Evolutionary conservation across 1,284 basidiomycete genomes (phyloP), one percentile per base, ranked within the genome.

Genomic region (Singerocomus inundabilis): DNA sequence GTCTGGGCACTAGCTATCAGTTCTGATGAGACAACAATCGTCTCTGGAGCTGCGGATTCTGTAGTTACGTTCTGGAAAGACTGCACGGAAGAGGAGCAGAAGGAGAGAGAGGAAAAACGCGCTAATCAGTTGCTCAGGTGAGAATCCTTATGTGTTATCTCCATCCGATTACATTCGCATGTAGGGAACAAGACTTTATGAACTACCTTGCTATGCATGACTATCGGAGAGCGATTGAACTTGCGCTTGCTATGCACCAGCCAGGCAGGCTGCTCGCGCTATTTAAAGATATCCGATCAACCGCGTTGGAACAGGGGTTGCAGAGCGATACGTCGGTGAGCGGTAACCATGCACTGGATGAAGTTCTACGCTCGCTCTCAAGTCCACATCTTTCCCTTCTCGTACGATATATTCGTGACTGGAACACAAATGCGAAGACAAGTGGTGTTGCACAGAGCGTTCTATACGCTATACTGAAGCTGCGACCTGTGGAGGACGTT

Each of bases 11-110:
- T 98, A 8, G 85, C 90, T 10, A 73, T 95, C 25, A 88, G 84
- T 58, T 69, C 75, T 4, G 85, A 94, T 62, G 93, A 93, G 62
- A 74, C 74, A 28, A 89, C 80, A 0, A 82, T 99, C 56, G 81
- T 98, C 18, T 96, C 93, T 15, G 96, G 91, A 8, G 94, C 92
- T 4, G 95, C 95, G 2, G 97, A 99, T 72, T 96, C 93, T 4
- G 78, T 92, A 5, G 82, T 98, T 51, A 93, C 89, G 2, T 87
- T 97, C 67, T 99, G 96, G 96, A 76, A 91, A 69, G 97, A 99
- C 69, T 87, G 86, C 55, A 96, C 93, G 0, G 84, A 86, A 59
- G 85, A 88, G 57, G 77, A 88, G 45, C 84, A 91, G 61, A 72
- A 75, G 40, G 85, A 91, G 67, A 85, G 83, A 64, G 87, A 90